phyloP scores from a whole-genome alignment of 306 rosid genomes.

The Quercus gilva region DNA sequence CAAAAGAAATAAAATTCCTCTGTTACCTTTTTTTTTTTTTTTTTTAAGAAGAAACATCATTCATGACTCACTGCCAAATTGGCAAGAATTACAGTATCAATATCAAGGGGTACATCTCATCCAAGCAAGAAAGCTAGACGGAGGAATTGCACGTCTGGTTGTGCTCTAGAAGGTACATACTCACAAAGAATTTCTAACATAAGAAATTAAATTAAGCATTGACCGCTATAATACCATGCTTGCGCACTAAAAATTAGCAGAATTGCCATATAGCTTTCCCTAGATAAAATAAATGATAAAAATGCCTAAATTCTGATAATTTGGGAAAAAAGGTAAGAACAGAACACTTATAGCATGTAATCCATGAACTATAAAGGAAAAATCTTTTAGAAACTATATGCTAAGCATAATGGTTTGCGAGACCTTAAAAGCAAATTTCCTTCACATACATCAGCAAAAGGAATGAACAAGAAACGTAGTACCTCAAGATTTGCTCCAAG shows the following conservation, averaged over 20 bases:
- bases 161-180: background rate
- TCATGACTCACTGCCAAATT: too few relatives aligned
- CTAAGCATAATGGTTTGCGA: background rate
- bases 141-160: background rate
- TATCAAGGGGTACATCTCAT: too few relatives aligned
- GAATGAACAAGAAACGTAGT: background rate
- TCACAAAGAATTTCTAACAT: background rate
- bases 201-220: background rate
- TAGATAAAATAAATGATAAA: background rate
- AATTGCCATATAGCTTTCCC: background rate
- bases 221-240: background rate
- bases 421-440: background rate
- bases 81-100: too few relatives aligned
- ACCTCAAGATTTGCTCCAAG: conserved; percentile 94
- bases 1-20: conserved; percentile 2
- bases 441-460: conserved; percentile 3
- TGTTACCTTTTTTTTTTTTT: background rate
- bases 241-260: background rate
- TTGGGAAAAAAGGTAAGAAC: background rate
- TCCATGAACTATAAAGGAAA: background rate
- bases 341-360: background rate
- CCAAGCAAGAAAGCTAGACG: too few relatives aligned
- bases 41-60: too few relatives aligned
- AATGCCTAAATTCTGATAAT: background rate
- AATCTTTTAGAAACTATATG: background rate